Evolutionary conservation across 2,329 filamentous ascomycete species (phyloP).

Genomic region (Nemania diffusa): DNA sequence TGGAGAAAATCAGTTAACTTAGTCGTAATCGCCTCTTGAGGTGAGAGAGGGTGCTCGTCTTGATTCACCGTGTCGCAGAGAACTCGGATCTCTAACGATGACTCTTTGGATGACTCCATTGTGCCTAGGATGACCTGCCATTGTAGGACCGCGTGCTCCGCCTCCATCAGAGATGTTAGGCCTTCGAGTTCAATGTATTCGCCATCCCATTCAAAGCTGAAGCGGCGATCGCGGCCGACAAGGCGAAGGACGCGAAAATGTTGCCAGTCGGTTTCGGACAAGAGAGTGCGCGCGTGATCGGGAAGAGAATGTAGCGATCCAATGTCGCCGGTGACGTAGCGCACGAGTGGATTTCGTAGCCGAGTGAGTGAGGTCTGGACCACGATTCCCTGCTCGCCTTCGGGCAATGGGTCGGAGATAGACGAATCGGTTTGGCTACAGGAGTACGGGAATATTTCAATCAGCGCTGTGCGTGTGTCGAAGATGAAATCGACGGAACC

Average conservation of each 20-base stretch:
- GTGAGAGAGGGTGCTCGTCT: not conserved
- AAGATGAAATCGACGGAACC: constrained; percentile 52
- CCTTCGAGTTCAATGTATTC: constrained; percentile 53
- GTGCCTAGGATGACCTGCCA: constrained; percentile 56
- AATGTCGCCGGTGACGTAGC: constrained; percentile 57
- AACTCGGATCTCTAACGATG: constrained; percentile 27
- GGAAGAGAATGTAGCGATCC: constrained; percentile 54
- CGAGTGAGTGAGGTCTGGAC: constrained; percentile 56
- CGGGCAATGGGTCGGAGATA: constrained; percentile 35
- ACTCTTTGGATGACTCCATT: constrained; percentile 36
- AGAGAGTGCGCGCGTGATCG: constrained; percentile 38
- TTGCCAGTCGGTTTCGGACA: constrained; percentile 41
- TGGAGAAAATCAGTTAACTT: constrained; percentile 16
- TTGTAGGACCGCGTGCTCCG: constrained; percentile 50
- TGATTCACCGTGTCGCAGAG: constrained; percentile 15
- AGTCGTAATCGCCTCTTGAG: not conserved
- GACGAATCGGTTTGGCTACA: constrained; percentile 16
- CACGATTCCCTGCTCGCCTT: constrained; percentile 52
- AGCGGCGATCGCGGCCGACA: constrained; percentile 54
- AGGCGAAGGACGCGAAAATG: constrained; percentile 52
- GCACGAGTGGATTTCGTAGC: constrained; percentile 56
- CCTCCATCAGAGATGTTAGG: constrained; percentile 42
- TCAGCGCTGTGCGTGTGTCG: constrained; percentile 50
- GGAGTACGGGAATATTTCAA: constrained; percentile 52
- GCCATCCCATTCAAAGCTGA: constrained; percentile 57